A percentile compares a stretch with the other conserved stretches of the same genome.
Conservation (phyloP, 1,139 yeast genomes). For the Hansenula lynferdii region DNA sequence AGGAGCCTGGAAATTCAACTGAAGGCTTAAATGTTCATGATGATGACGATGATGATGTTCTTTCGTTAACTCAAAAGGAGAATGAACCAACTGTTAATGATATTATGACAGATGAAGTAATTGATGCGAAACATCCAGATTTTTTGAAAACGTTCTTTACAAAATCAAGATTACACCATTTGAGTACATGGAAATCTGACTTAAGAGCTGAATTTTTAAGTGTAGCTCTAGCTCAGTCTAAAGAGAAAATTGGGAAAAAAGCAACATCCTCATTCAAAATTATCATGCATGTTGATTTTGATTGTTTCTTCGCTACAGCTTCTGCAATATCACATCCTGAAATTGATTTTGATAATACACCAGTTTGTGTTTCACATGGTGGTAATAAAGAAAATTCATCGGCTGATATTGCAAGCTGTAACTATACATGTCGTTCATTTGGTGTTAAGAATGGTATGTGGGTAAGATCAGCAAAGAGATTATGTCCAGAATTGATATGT, state of each 20-base stretch:
- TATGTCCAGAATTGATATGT: conserved; percentile 61
- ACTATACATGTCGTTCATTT: conserved; percentile 68
- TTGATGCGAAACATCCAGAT: conserved; percentile 70
- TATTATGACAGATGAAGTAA: conserved; percentile 7
- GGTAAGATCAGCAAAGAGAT: conserved; percentile 56
- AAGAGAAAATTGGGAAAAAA: conserved; percentile 1
- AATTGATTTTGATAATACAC: conserved; percentile 49
- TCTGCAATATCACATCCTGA: conserved; percentile 59
- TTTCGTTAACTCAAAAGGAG: conserved; percentile 20
- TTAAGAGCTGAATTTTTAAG: conserved; percentile 50
- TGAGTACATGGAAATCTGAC: conserved; percentile 83
- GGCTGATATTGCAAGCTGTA: conserved; percentile 88
- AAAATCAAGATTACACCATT: conserved; percentile 81
- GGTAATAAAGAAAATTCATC: conserved; percentile 37
- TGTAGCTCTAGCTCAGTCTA: conserved; percentile 17
- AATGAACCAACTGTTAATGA: conserved; percentile 5
- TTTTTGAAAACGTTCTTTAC: conserved; percentile 70
- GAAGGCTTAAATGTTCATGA: conserved; percentile 7
- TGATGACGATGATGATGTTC: conserved; percentile 13
- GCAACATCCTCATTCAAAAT: conserved; percentile 20
- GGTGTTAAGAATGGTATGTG: conserved; percentile 92
- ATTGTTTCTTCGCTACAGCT: conserved; percentile 89
- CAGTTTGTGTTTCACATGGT: conserved; percentile 88
- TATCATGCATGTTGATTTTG: conserved; percentile 84
- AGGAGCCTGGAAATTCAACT: conserved; percentile 1